These are phyloP conservation scores for Cyclotella kingstonii DNA, from an alignment of 108 stramenopile species.

Conservation along the genomic window DNA sequence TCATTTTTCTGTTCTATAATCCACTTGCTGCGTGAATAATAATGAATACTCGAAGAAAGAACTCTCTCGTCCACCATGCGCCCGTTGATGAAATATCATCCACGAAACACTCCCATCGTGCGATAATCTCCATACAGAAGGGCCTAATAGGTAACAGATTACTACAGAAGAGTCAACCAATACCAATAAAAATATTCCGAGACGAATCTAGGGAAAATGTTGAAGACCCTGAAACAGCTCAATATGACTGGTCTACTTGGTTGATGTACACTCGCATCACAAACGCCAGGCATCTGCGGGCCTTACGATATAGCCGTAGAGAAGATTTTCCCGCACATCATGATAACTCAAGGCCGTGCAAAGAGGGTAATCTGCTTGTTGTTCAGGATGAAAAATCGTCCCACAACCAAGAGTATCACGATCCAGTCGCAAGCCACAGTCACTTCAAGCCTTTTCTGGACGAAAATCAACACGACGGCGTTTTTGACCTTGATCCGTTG, in stretches of 20 bases:
- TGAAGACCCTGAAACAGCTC: conserved; percentile 3
- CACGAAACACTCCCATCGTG: too few species aligned
- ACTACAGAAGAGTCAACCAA: conserved; percentile 6
- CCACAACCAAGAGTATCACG: not conserved
- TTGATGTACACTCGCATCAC: conserved; percentile 20
- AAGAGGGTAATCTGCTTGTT: not conserved
- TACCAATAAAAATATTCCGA: conserved; percentile 12
- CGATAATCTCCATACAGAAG: not conserved
- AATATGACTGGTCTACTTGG: conserved; percentile 27
- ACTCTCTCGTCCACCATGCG: too few species aligned
- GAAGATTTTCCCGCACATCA: not conserved
- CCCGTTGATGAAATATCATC: too few species aligned
- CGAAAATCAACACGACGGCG: conserved; percentile 2
- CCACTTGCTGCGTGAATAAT: too few species aligned
- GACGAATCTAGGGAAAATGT: not conserved
- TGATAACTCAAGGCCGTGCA: not conserved
- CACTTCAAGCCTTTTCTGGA: not conserved
- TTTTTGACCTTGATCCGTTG: conserved; percentile 4
- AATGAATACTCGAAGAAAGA: too few species aligned
- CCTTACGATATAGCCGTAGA: not conserved
- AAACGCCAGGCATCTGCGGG: conserved; percentile 16
- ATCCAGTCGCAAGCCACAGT: not conserved
- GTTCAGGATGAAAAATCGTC: not conserved
- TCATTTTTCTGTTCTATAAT: too few species aligned
- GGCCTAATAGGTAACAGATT: not conserved